Base-by-base conservation (phyloP, 164 flowering plant species). In the Saururus chinensis region DNA sequence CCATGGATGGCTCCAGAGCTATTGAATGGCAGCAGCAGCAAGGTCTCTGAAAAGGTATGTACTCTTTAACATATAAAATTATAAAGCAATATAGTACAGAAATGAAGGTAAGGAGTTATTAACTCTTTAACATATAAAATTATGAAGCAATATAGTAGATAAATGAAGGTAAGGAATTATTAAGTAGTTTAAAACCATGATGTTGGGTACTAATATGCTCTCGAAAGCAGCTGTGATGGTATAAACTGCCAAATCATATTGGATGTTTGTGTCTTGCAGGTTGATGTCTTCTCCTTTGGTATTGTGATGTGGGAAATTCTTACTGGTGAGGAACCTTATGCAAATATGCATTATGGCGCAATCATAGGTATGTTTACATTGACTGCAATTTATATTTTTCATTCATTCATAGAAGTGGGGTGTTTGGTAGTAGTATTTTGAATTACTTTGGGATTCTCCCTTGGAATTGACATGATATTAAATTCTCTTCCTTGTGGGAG, bases 1-100 rank as follows among this genome's bases (percentile, higher is more conserved):
- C 98, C 98, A 53, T 91, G 98, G 98, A 91, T 91, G 98, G 98
- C 98, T 35, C 98, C 98, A 19, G 98, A 91, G 74, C 80, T 91
- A 58, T 75, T 92, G 65, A 90, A 90, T 75, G 97, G 97, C n/a
- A 73, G 97, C 74, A 93, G 98, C 75, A 93, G 73, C 60, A 93
- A 86, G 72, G 98, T 93, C 72, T 93, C 98, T 63, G 98, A 93
- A 69, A 93, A 93, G 96, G 98, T 86, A 63, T 53, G 20, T 37
- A 20, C 53, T 3, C 17, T 40, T 21, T 52, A 17, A 12, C 17
- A 3, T 45, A 12, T 45, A 2, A 3, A 9, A 30, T 30, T 30
- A 30, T 30, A 6, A 30, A 30, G 37, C 37, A 30, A 30, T 30
- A 30, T 30, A 6, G 37, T 6, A 30, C 6, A 30, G 6, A 30